A percentile compares a stretch with the other conserved stretches of the same genome.
phyloP scores from a whole-genome alignment of 805 yeast genomes.

The Barnettozyma salicaria region DNA sequence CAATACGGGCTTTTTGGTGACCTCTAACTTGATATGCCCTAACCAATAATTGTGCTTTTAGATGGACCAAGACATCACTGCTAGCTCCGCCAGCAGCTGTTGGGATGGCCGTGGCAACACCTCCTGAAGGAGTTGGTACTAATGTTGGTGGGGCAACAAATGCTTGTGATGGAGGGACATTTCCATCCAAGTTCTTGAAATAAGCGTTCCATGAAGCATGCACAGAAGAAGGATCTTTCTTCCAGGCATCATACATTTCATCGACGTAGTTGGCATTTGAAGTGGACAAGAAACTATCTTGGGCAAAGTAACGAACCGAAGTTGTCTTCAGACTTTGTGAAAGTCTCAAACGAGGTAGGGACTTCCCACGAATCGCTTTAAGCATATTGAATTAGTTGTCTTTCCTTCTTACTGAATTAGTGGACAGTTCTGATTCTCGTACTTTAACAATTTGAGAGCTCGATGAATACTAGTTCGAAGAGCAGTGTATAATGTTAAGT shows the following conservation, averaged over 20 bases:
- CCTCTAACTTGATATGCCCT: conserved; percentile 99
- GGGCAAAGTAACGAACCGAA: conserved; percentile 10
- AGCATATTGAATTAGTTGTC: conserved; percentile 17
- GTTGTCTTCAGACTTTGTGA: conserved; percentile 11
- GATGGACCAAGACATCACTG: conserved; percentile 69
- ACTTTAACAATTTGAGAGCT: background rate
- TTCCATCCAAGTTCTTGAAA: conserved; percentile 80
- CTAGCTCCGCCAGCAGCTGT: conserved; percentile 30
- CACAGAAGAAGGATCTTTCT: conserved; percentile 80
- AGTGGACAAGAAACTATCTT: conserved; percentile 76
- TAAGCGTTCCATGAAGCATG: conserved; percentile 97
- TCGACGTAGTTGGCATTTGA: conserved; percentile 89
- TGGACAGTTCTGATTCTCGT: background rate
- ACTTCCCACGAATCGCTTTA: conserved; percentile 22
- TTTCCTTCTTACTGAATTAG: background rate
- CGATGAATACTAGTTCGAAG: no score
- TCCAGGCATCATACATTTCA: conserved; percentile 97
- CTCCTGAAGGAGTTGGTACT: conserved; percentile 76
- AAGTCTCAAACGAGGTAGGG: conserved; percentile 22
- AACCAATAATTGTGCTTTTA: conserved; percentile 92
- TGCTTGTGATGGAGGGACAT: conserved; percentile 67
- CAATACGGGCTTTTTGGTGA: conserved; percentile 90
- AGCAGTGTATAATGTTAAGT: no score
- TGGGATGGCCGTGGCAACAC: conserved; percentile 58
- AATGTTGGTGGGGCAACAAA: conserved; percentile 89